A percentile compares a stretch with the other conserved stretches of the same genome.
phyloP scores from a whole-genome alignment of 1,139 yeast genomes.

The Dujonia santamariae region DNA sequence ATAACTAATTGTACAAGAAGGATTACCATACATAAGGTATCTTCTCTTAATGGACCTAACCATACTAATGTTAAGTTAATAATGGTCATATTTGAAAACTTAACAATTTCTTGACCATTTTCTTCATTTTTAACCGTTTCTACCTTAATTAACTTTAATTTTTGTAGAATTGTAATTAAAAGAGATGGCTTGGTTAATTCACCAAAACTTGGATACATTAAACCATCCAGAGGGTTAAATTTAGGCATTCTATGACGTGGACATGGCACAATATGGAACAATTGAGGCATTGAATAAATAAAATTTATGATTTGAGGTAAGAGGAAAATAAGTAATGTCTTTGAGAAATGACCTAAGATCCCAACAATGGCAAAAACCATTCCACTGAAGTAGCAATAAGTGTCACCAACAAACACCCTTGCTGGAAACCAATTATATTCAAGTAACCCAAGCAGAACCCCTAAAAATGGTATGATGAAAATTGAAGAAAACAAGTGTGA shows the following conservation, averaged over 20 bases:
- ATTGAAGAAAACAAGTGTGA: slow-evolving; percentile 82
- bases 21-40: slow-evolving; percentile 58
- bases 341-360: slow-evolving; percentile 92
- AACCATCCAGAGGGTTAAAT: slow-evolving; percentile 63
- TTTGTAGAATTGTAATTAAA: slow-evolving; percentile 31
- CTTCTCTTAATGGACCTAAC: slow-evolving; percentile 90
- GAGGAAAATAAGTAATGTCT: slow-evolving; percentile 80
- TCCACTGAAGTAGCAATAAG: slow-evolving; percentile 96
- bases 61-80: slow-evolving; percentile 80
- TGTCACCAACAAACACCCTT: slow-evolving; percentile 92
- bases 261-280: slow-evolving; percentile 82
- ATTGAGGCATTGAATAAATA: slow-evolving; percentile 83
- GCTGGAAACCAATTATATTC: slow-evolving; percentile 91
- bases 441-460: slow-evolving; percentile 75
- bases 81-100: slow-evolving; percentile 80
- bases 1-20: slow-evolving; percentile 58
- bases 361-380: slow-evolving; percentile 99
- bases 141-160: slow-evolving; percentile 50
- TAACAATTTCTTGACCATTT: slow-evolving; percentile 27
- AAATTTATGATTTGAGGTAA: slow-evolving; percentile 91
- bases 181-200: slow-evolving; percentile 18
- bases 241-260: slow-evolving; percentile 93
- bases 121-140: slow-evolving; percentile 24
- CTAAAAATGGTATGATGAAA: slow-evolving; percentile 79
- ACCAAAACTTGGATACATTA: slow-evolving; percentile 65